Evolutionary conservation across 768 basidiomycete genomes (phyloP).

Genomic region (Amanita polypyramis): DNA sequence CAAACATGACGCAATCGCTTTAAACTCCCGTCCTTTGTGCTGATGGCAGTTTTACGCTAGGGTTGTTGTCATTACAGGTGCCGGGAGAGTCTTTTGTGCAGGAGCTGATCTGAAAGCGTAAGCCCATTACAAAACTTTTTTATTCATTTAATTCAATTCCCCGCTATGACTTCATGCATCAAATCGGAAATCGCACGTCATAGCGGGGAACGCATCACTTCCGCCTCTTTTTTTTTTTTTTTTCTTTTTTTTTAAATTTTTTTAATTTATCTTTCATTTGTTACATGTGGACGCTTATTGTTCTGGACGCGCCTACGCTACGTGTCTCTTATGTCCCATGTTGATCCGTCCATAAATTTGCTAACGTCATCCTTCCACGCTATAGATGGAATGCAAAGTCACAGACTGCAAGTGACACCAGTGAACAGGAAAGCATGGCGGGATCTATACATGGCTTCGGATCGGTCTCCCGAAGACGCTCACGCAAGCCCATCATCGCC

Average conservation of each 20-base stretch:
- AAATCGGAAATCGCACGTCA: not conserved
- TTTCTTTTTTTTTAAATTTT: not conserved
- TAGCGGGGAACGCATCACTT: not conserved
- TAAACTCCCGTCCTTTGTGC: not conserved
- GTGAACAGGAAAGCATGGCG: conserved; percentile 32
- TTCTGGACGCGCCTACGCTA: not conserved
- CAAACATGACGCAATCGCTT: conserved; percentile 6
- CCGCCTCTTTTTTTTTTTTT: not conserved
- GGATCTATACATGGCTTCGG: conserved; percentile 53
- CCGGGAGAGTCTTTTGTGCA: conserved; percentile 66
- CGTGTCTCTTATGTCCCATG: not conserved
- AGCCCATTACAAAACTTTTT: conserved; percentile 7
- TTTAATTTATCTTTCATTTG: too few species aligned
- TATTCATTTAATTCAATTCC: not conserved
- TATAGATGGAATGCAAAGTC: conserved; percentile 53
- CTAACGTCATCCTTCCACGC: not conserved
- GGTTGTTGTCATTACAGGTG: conserved; percentile 68
- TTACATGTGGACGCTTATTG: too few species aligned
- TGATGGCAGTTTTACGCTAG: conserved; percentile 22
- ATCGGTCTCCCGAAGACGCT: conserved; percentile 57
- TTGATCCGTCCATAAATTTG: not conserved
- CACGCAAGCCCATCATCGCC: conserved; percentile 68
- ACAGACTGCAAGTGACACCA: conserved; percentile 23
- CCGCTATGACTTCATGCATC: not conserved
- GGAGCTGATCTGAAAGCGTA: conserved; percentile 73